Conservation (phyloP, 2,329 filamentous ascomycete species). For the Huntiella bhutanensis region DNA sequence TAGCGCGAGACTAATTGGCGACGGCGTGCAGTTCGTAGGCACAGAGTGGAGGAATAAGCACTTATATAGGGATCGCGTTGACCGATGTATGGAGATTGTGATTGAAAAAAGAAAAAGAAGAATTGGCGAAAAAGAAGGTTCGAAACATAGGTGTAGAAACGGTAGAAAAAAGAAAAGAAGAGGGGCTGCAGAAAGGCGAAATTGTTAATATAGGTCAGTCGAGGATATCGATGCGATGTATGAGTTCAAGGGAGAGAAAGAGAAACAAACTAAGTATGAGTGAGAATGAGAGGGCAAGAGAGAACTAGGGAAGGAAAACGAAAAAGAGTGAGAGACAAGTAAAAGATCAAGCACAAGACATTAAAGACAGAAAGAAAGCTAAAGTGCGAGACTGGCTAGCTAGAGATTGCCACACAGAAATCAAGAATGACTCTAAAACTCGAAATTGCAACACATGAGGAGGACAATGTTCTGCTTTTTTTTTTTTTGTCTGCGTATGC, state of each 20-base stretch:
- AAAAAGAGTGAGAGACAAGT: background rate
- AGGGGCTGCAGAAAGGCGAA: background rate
- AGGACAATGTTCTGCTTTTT: conserved; percentile 1
- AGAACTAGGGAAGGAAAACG: background rate
- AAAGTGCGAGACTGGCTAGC: background rate
- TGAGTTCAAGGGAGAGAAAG: background rate
- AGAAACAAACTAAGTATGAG: background rate
- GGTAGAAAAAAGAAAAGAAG: background rate
- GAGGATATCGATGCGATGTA: background rate
- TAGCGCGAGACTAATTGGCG: conserved; percentile 9
- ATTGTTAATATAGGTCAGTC: background rate
- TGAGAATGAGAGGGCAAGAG: conserved; percentile 1
- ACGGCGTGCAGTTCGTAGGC: background rate
- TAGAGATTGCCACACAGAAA: conserved; percentile 3
- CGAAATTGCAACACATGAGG: background rate
- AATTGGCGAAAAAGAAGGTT: background rate
- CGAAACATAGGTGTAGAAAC: background rate
- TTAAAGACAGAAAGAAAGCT: conserved; percentile 10
- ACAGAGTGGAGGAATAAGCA: background rate
- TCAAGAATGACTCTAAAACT: background rate
- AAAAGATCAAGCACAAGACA: background rate
- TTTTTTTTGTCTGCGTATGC: background rate
- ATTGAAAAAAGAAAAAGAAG: background rate
- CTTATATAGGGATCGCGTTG: conserved; percentile 6
- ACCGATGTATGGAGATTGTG: background rate